phyloP scores from a whole-genome alignment of 345 rosid genomes.

The Ricinus communis region DNA sequence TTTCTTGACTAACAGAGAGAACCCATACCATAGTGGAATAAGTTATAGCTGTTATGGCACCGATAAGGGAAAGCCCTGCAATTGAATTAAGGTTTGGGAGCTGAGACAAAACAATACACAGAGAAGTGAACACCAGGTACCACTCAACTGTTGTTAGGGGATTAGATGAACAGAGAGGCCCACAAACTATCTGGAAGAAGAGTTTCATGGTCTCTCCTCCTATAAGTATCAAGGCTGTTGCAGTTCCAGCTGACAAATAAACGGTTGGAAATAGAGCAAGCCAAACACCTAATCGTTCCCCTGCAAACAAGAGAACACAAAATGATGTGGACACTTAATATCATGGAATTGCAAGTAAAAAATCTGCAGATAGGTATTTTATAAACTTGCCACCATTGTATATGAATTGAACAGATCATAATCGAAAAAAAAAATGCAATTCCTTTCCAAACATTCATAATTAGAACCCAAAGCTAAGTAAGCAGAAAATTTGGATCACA shows the following conservation, averaged over 20 bases:
- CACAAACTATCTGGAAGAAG: slow-evolving; percentile 89
- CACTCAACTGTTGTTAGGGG: slow-evolving; percentile 93
- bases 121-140: slow-evolving; percentile 92
- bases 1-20: slow-evolving; percentile 86
- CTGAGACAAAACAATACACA: slow-evolving; percentile 91
- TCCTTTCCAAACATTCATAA: not conserved
- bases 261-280: slow-evolving; percentile 94
- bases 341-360: no score
- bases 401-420: no score
- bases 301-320: slow-evolving; percentile 35
- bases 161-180: slow-evolving; percentile 80
- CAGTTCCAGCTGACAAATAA: slow-evolving; percentile 94
- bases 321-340: not conserved
- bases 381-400: no score
- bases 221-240: slow-evolving; percentile 81
- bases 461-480: no score
- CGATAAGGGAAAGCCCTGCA: slow-evolving; percentile 89
- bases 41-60: slow-evolving; percentile 91
- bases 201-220: slow-evolving; percentile 98
- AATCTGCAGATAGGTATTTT: no score
- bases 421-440: not conserved
- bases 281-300: slow-evolving; percentile 88
- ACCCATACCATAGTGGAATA: slow-evolving; percentile 96
- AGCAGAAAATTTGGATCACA: no score
- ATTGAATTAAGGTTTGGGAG: slow-evolving; percentile 97